A percentile compares a stretch with the other conserved stretches of the same genome.
phyloP scores from a whole-genome alignment of 495 filamentous ascomycete species.

The Ramalina intermedia region DNA sequence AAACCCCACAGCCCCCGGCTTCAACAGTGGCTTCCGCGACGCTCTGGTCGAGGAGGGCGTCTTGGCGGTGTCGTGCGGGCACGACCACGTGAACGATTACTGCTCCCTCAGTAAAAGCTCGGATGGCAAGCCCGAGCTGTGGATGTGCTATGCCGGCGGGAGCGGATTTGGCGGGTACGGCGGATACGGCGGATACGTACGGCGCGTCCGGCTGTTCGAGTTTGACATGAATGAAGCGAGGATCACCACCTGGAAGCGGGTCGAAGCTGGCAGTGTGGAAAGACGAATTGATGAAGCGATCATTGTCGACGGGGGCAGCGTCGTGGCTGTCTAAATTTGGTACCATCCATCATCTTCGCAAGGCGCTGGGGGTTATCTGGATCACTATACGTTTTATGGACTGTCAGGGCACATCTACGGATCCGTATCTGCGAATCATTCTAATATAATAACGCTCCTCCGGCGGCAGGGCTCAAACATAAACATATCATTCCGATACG shows the following conservation, averaged over 20 bases:
- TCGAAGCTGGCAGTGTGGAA: constrained; percentile 68
- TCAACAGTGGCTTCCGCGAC: constrained; percentile 78
- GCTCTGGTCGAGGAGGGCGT: constrained; percentile 75
- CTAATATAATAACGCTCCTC: no score
- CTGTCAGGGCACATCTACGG: no score
- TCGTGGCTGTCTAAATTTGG: constrained; percentile 23
- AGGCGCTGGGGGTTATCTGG: no score
- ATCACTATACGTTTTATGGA: no score
- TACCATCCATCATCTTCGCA: no score
- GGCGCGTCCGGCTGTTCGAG: constrained; percentile 77
- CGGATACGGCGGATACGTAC: constrained; percentile 71
- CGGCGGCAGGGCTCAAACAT: no score
- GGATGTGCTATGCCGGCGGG: constrained; percentile 96
- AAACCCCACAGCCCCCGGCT: constrained; percentile 65
- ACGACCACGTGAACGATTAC: constrained; percentile 96
- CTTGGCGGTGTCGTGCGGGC: constrained; percentile 76
- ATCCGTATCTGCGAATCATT: no score
- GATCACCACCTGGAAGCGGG: constrained; percentile 80
- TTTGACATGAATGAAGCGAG: constrained; percentile 78
- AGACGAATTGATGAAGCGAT: constrained; percentile 69
- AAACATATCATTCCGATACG: no score
- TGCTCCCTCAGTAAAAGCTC: constrained; percentile 53
- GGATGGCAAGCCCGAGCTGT: constrained; percentile 52
- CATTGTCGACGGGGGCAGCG: constrained; percentile 67
- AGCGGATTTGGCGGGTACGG: constrained; percentile 88